Conservation (phyloP, 305 asterid species). For the Fraxinus latifolia region DNA sequence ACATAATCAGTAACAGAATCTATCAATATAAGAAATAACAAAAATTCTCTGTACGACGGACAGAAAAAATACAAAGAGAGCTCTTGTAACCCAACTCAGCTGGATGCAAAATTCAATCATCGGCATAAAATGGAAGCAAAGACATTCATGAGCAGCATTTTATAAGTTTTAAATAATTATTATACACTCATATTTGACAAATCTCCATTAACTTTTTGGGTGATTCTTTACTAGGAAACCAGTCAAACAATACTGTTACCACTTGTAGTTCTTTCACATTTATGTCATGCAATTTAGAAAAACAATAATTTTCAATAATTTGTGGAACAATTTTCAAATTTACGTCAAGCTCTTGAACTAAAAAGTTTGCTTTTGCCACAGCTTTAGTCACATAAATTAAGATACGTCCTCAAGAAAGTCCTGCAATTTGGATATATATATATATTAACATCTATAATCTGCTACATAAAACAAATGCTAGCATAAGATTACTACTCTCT, state of each 20-base stretch:
- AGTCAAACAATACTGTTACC: neutral
- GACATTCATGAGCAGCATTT: neutral
- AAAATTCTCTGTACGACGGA: neutral
- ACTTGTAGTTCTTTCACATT: neutral
- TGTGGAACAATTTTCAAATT: neutral
- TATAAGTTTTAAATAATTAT: neutral
- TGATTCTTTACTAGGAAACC: neutral
- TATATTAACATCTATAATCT: neutral
- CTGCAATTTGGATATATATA: neutral
- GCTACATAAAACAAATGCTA: neutral
- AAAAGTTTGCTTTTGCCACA: neutral
- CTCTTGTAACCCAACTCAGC: slow-evolving; percentile 1
- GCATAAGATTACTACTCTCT: neutral
- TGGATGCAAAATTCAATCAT: neutral
- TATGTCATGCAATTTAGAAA: neutral
- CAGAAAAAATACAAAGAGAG: neutral
- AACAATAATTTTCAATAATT: neutral
- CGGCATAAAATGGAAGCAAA: slow-evolving; percentile 4
- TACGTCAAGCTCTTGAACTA: neutral
- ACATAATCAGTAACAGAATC: slow-evolving; percentile 19
- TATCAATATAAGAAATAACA: slow-evolving; percentile 16
- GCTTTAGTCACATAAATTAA: neutral
- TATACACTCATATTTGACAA: neutral
- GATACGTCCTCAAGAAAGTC: neutral
- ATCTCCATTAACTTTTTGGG: neutral